Conservation (phyloP, 2,329 filamentous ascomycete species). For the Sclerotinia minor region DNA sequence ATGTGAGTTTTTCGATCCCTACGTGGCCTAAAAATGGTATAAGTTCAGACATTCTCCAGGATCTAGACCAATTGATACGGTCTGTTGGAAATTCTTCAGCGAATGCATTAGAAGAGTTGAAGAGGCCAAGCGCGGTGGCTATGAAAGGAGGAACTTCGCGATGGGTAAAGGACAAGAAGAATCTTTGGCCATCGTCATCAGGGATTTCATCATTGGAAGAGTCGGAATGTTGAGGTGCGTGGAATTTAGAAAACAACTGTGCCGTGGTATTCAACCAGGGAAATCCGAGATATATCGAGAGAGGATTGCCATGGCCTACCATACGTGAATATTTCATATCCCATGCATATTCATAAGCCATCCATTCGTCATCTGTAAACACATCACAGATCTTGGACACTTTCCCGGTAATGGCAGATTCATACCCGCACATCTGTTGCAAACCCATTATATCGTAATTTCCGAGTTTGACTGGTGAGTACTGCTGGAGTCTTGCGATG, state of each 20-base stretch:
- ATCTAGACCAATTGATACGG: constrained; percentile 61
- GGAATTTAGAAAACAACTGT: constrained; percentile 46
- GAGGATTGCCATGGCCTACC: constrained; percentile 60
- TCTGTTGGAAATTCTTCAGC: constrained; percentile 66
- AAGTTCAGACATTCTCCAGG: constrained; percentile 63
- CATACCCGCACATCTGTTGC: constrained; percentile 56
- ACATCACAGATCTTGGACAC: constrained; percentile 62
- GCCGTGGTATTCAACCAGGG: constrained; percentile 61
- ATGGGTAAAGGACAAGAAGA: constrained; percentile 65
- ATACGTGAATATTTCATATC: constrained; percentile 67
- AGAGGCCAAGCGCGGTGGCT: constrained; percentile 65
- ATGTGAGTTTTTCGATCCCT: constrained; percentile 65
- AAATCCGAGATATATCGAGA: constrained; percentile 59
- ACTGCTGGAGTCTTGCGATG: constrained; percentile 54
- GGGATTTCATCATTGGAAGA: constrained; percentile 24
- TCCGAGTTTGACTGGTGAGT: constrained; percentile 63
- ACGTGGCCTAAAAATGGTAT: constrained; percentile 67
- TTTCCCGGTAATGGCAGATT: constrained; percentile 56
- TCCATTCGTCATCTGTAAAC: constrained; percentile 63
- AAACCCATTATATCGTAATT: constrained; percentile 62
- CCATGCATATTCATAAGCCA: constrained; percentile 65
- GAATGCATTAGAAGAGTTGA: constrained; percentile 64
- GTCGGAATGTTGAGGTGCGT: constrained; percentile 28
- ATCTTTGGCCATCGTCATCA: constrained; percentile 50
- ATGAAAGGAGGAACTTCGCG: constrained; percentile 69